Evolutionary conservation across 805 yeast genomes (phyloP), one percentile per base, ranked within the genome.

Genomic region (Saccharomycopsis sp.): DNA sequence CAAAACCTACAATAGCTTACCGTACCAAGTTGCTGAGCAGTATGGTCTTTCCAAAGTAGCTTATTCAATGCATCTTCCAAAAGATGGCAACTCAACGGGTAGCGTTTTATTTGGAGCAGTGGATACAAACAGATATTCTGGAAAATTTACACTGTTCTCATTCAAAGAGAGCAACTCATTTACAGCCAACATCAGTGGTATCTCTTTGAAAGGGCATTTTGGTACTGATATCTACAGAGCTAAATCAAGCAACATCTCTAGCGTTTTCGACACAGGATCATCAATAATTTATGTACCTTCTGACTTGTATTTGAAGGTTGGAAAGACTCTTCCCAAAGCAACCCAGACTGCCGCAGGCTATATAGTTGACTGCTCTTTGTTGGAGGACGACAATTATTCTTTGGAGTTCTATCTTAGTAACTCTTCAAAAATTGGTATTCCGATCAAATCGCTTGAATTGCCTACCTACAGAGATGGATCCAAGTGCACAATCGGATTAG

Each of bases 41-140:
- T 90, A 91, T 0, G 65, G 79, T 41, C 84, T 83, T 59, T 65
- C 76, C 51, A 76, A 77, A 53, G 74, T 75, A 40, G 79, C 80
- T 0, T 88, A 85, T 67, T 85, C 92, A 0, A 72, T 88, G 56
- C 84, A 74, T 65, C 74, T 88, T 68, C 63, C 68, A 12, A 70
- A 72, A 1, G 64, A 68, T 14, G 51, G 50, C 40, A 70, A 79
- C 0, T 53, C 64, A 2, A 61, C 71, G 1, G 91, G 90, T 3
- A 69, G 76, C 14, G 73, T 87, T n/a, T 67, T 87, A 52, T 87
- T 87, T 72, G 92, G 94, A 50, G 94, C 85, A 40, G 78, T 83
- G 23, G 92, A 87, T 65, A 79, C 77, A 59, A 76, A 80, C 41
- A 85, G 84, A 69, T 84, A 80, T 67, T 54, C 68, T 0, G 90